phyloP scores from a whole-genome alignment of 345 rosid genomes.

The Gossypium turneri region DNA sequence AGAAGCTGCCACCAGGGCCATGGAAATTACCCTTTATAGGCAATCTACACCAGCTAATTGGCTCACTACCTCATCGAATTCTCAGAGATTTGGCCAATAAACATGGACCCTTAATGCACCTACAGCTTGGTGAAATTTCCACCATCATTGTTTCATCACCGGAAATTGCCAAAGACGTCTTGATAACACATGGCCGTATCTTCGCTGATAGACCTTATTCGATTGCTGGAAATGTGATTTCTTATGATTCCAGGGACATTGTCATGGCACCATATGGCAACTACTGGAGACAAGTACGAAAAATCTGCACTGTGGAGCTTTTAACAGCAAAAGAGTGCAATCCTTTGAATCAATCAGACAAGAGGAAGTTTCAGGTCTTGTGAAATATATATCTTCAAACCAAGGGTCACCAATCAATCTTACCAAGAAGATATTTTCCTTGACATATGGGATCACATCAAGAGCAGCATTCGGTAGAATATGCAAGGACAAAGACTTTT shows the following conservation, averaged over 20 bases:
- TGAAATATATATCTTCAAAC: background rate
- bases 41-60: background rate
- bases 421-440: background rate
- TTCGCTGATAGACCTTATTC: background rate
- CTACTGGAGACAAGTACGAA: background rate
- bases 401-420: background rate
- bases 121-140: background rate
- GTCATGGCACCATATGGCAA: background rate
- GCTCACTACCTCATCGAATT: background rate
- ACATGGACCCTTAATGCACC: conserved; percentile 2
- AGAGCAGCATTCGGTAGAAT: background rate
- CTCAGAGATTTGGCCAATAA: background rate
- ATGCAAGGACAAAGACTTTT: background rate
- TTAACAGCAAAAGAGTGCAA: background rate
- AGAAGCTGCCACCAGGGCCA: background rate
- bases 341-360: background rate
- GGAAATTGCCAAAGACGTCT: background rate
- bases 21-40: background rate
- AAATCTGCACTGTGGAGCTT: background rate
- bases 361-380: background rate
- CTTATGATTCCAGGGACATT: background rate
- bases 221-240: background rate
- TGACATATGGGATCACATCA: background rate
- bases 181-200: background rate
- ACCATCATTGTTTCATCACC: background rate